phyloP scores from a whole-genome alignment of 345 rosid species.

The Viola odorata region DNA sequence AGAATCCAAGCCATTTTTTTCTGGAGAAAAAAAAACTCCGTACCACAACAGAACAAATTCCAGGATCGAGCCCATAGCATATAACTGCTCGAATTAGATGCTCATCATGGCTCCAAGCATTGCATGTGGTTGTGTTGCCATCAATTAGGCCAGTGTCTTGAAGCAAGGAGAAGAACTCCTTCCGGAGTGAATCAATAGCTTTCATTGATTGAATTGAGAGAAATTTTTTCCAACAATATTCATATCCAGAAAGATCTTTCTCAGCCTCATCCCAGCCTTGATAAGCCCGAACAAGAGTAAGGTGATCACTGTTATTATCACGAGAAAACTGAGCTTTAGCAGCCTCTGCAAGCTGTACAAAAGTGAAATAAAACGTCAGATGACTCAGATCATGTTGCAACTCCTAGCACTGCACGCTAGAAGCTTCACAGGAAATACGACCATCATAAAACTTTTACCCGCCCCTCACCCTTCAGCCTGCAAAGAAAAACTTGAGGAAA shows the following conservation, averaged over 20 bases:
- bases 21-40: conserved; percentile 21
- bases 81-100: conserved; percentile 71
- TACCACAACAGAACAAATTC: conserved; percentile 85
- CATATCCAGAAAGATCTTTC: conserved; percentile 55
- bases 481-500: no score
- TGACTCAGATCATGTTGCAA: neutral
- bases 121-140: conserved; percentile 42
- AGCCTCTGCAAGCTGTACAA: conserved; percentile 76
- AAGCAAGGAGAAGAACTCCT: conserved; percentile 76
- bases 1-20: neutral
- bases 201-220: conserved; percentile 82
- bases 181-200: conserved; percentile 82
- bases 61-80: conserved; percentile 85
- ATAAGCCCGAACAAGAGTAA: conserved; percentile 80
- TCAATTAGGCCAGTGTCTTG: conserved; percentile 66
- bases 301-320: conserved; percentile 82
- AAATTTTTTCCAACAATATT: conserved; percentile 90
- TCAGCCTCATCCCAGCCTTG: conserved; percentile 90
- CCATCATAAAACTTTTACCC: no score
- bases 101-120: conserved; percentile 49
- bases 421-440: no score
- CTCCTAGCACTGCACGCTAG: neutral
- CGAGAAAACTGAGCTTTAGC: conserved; percentile 75
- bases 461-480: no score
- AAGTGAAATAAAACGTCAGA: conserved; percentile 8